A percentile compares a stretch with the other conserved stretches of the same genome.
Evolutionary conservation across 306 rosid species (phyloP).

Genomic region (Inga leiocalycina): DNA sequence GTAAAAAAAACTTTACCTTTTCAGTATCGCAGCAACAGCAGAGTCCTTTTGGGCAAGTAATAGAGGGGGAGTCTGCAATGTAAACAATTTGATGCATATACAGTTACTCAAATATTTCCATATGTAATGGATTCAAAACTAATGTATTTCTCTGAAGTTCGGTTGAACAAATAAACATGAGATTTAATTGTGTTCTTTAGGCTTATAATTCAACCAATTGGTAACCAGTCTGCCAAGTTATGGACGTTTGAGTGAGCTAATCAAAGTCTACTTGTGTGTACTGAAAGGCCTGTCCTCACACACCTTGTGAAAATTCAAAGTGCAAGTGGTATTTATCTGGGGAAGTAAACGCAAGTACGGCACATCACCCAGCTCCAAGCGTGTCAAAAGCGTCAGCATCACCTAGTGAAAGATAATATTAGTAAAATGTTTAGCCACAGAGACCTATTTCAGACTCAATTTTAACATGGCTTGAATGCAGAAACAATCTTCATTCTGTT

Average conservation of each 20-base stretch:
- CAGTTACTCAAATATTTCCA: slow-evolving; percentile 14
- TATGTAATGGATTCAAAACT: not conserved
- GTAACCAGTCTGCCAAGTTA: not conserved
- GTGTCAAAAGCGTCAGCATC: slow-evolving; percentile 85
- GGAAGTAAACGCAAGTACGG: slow-evolving; percentile 80
- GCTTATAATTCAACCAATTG: slow-evolving; percentile 6
- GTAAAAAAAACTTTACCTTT: slow-evolving; percentile 53
- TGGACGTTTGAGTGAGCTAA: not conserved
- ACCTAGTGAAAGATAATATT: slow-evolving; percentile 59
- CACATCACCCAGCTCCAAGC: slow-evolving; percentile 88
- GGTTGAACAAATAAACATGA: slow-evolving; percentile 28
- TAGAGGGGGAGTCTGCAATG: slow-evolving; percentile 65
- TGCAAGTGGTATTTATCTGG: slow-evolving; percentile 72
- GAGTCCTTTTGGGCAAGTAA: slow-evolving; percentile 69
- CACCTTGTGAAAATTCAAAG: slow-evolving; percentile 79
- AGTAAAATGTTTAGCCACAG: slow-evolving; percentile 24
- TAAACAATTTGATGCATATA: slow-evolving; percentile 23
- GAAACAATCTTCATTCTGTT: slow-evolving; percentile 19
- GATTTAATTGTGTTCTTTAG: slow-evolving; percentile 22
- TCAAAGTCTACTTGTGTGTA: not conserved
- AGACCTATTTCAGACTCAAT: slow-evolving; percentile 21
- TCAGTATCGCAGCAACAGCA: slow-evolving; percentile 69
- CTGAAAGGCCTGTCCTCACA: slow-evolving; percentile 25
- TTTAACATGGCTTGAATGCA: not conserved
- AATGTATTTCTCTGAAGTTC: slow-evolving; percentile 25